Evolutionary conservation across 1,284 basidiomycete species (phyloP).

Genomic region (Singerocomus inundabilis): DNA sequence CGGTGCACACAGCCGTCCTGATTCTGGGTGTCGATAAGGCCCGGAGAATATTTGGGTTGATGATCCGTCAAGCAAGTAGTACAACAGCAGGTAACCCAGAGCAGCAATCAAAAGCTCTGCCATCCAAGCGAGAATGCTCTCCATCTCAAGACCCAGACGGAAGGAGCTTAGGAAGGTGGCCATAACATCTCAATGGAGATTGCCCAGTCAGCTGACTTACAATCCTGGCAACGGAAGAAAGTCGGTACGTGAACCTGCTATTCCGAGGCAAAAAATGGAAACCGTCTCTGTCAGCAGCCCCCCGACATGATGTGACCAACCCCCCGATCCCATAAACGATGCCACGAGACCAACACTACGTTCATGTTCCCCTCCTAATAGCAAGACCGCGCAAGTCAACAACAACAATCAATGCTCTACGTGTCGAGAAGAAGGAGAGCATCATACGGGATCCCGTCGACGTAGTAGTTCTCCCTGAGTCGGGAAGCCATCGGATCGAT

Average conservation of each 20-base stretch:
- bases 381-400: neutral
- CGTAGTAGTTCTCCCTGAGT: constrained; percentile 42
- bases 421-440: constrained; percentile 24
- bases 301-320: neutral
- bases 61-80: too few species aligned
- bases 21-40: too few species aligned
- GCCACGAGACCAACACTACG: neutral
- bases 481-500: constrained; percentile 55
- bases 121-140: too few species aligned
- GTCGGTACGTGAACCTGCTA: neutral
- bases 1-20: too few species aligned
- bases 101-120: too few species aligned
- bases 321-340: neutral
- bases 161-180: too few species aligned
- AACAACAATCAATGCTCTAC: constrained; percentile 20
- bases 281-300: neutral
- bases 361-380: constrained; percentile 12
- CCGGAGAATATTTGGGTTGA: too few species aligned
- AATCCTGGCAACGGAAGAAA: neutral
- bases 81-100: too few species aligned
- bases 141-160: too few species aligned
- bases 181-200: neutral
- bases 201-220: neutral
- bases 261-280: neutral
- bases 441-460: constrained; percentile 36